Evolutionary conservation across 495 filamentous ascomycete genomes (phyloP).

Genomic region (Coniosporium apollinis): DNA sequence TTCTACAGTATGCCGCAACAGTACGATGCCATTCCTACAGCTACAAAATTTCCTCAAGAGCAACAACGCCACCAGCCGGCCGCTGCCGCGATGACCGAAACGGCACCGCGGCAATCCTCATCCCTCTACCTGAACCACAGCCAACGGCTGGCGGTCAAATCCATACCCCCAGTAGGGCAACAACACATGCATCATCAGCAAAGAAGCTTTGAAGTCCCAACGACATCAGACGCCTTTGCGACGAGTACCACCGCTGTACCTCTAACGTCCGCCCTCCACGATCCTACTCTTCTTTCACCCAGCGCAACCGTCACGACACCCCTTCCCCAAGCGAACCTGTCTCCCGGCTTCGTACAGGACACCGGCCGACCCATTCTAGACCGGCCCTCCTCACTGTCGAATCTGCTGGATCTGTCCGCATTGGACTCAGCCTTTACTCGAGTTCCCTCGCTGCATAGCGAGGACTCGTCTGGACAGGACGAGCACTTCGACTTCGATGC

Average conservation of each 20-base stretch:
- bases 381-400: constrained; percentile 22
- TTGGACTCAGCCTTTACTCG: constrained; percentile 21
- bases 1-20: constrained; percentile 24
- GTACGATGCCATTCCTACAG: constrained; percentile 2
- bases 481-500: constrained; percentile 38
- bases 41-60: too few species aligned
- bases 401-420: constrained; percentile 33
- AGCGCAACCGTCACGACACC: too few species aligned
- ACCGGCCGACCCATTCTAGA: constrained; percentile 1
- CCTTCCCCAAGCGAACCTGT: background rate
- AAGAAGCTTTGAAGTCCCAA: background rate
- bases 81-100: background rate
- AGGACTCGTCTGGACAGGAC: constrained; percentile 24
- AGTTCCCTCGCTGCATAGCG: too few species aligned
- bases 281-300: background rate
- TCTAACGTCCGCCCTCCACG: background rate
- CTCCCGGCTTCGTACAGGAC: background rate
- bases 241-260: background rate
- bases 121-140: too few species aligned
- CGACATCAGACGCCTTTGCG: background rate
- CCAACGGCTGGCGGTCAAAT: background rate
- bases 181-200: too few species aligned
- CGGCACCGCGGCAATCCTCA: too few species aligned
- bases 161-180: too few species aligned
- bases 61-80: background rate